phyloP scores from a whole-genome alignment of 345 rosid genomes.

The Nasturtium officinale region DNA sequence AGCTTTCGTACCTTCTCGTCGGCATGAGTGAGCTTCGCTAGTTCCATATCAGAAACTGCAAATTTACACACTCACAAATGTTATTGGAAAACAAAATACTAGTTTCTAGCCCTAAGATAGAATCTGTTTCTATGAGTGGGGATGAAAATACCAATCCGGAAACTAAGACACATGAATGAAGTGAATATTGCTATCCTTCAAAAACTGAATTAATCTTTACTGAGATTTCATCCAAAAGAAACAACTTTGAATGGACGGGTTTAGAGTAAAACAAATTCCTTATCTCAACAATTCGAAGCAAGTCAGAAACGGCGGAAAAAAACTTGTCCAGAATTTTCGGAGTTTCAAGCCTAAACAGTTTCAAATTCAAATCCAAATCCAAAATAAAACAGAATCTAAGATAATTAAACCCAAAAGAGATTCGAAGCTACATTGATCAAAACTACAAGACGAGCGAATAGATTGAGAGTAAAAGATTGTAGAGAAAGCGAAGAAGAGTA shows the following conservation, averaged over 20 bases:
- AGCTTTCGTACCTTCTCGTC: slow-evolving; percentile 50
- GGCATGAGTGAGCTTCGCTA: neutral
- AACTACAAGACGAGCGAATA: neutral
- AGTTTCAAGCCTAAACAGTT: neutral
- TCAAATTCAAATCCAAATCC: neutral
- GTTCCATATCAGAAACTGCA: slow-evolving; percentile 17
- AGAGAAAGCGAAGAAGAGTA: neutral
- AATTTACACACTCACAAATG: neutral
- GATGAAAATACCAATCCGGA: neutral
- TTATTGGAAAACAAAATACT: neutral
- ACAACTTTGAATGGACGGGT: neutral
- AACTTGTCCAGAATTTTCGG: neutral
- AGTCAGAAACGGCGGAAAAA: neutral
- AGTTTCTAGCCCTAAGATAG: neutral
- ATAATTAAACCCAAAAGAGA: neutral
- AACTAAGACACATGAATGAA: neutral
- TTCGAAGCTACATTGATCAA: slow-evolving; percentile 10
- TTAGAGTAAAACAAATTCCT: neutral
- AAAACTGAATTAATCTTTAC: neutral
- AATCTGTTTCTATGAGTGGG: neutral
- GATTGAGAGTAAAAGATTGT: neutral
- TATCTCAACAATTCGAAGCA: neutral
- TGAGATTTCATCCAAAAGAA: neutral
- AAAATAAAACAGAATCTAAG: neutral
- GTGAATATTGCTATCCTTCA: neutral